Conservation (phyloP, 2,329 filamentous ascomycete species). For the Colletotrichum lini region DNA sequence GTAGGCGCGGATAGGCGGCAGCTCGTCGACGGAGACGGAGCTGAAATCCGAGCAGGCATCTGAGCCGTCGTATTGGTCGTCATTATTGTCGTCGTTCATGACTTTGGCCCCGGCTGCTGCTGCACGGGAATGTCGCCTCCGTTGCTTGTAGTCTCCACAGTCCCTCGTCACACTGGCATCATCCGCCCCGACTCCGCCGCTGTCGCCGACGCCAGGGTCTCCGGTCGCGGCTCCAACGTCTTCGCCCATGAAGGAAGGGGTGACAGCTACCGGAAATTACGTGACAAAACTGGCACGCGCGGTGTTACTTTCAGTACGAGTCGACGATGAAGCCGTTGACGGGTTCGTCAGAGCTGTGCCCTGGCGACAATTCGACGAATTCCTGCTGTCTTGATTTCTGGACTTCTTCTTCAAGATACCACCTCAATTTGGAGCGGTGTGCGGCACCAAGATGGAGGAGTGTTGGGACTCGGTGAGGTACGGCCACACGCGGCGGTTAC, state of each 20-base stretch:
- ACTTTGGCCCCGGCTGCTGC: not conserved
- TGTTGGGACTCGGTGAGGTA: constrained; percentile 10
- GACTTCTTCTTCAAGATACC: not conserved
- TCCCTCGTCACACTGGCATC: constrained; percentile 2
- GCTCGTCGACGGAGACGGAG: constrained; percentile 50
- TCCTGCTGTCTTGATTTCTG: not conserved
- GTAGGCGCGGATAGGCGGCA: constrained; percentile 52
- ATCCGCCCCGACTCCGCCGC: constrained; percentile 17
- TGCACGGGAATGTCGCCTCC: constrained; percentile 26
- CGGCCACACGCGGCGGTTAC: constrained; percentile 17
- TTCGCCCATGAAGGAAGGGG: constrained; percentile 25
- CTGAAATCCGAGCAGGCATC: constrained; percentile 49
- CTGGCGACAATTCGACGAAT: too few relatives aligned
- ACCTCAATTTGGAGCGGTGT: not conserved
- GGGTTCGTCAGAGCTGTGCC: not conserved
- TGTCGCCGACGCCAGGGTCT: constrained; percentile 35
- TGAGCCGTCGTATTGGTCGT: constrained; percentile 47
- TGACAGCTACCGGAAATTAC: not conserved
- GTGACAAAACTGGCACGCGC: not conserved
- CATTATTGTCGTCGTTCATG: constrained; percentile 28
- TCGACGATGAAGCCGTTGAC: not conserved
- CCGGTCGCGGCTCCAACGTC: constrained; percentile 29
- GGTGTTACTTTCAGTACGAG: not conserved
- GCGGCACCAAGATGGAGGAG: not conserved
- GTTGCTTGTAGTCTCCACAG: constrained; percentile 27